These are phyloP conservation scores for Heliamphora pulchella DNA, from an alignment of 179 eudicot species.

Conservation along the genomic window DNA sequence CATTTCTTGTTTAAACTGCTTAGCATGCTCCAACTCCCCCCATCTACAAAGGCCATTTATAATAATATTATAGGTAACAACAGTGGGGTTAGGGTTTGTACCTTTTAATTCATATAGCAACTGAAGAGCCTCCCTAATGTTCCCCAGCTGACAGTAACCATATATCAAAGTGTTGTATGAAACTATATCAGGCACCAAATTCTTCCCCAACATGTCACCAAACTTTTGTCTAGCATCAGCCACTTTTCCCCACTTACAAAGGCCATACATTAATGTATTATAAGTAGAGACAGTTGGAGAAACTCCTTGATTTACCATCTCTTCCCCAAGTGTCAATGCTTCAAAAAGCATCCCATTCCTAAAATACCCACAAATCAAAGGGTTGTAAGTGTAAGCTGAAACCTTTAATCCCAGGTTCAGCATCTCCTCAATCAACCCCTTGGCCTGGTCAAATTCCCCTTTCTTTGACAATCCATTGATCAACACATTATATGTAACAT, in stretches of 20 bases:
- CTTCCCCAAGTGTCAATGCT: slow-evolving; percentile 33
- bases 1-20: slow-evolving; percentile 45
- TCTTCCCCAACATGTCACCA: slow-evolving; percentile 35
- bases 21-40: slow-evolving; percentile 39
- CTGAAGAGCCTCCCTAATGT: slow-evolving; percentile 35
- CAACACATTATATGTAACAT: slow-evolving; percentile 45
- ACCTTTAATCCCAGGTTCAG: slow-evolving; percentile 34
- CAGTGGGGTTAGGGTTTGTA: slow-evolving; percentile 33
- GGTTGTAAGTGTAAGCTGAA: slow-evolving; percentile 45
- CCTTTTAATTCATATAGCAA: slow-evolving; percentile 34
- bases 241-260: slow-evolving; percentile 38
- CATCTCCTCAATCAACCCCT: slow-evolving; percentile 37
- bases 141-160: slow-evolving; percentile 45
- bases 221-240: slow-evolving; percentile 36
- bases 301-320: slow-evolving; percentile 43
- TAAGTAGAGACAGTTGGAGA: slow-evolving; percentile 40
- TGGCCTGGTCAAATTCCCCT: slow-evolving; percentile 40
- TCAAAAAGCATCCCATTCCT: slow-evolving; percentile 38
- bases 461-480: slow-evolving; percentile 44
- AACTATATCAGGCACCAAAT: slow-evolving; percentile 38
- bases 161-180: slow-evolving; percentile 49
- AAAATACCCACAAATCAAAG: slow-evolving; percentile 45
- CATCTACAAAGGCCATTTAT: slow-evolving; percentile 40
- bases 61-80: slow-evolving; percentile 50
- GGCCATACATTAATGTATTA: slow-evolving; percentile 38